Conservation (phyloP, 2,329 filamentous ascomycete species). For the Fusarium annulatum region DNA sequence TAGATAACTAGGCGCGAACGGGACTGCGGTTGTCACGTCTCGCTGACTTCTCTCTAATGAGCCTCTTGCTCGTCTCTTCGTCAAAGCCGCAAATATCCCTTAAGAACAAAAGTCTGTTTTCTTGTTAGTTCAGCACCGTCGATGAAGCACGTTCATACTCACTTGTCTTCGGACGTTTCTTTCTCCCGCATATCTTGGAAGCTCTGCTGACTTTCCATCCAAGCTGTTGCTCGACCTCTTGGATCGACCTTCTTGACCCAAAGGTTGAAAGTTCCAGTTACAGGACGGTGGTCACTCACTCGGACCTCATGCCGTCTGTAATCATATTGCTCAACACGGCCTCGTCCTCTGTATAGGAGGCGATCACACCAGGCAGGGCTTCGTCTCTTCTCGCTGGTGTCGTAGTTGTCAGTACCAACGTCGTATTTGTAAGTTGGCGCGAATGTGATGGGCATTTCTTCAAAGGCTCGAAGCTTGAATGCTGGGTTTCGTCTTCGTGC, state of each 20-base stretch:
- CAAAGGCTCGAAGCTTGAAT: constrained; percentile 88
- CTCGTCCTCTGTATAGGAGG: constrained; percentile 84
- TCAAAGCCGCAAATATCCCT: constrained; percentile 66
- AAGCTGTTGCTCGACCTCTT: constrained; percentile 71
- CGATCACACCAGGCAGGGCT: constrained; percentile 97
- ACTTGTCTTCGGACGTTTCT: constrained; percentile 82
- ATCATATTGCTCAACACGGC: constrained; percentile 86
- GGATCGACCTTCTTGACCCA: constrained; percentile 84
- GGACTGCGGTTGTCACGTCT: constrained; percentile 44
- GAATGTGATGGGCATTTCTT: constrained; percentile 91
- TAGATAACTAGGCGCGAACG: constrained; percentile 33
- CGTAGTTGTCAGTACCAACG: constrained; percentile 92
- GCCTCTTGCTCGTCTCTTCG: constrained; percentile 58
- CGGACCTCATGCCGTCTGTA: constrained; percentile 90
- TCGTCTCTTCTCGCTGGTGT: constrained; percentile 93
- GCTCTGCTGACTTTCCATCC: constrained; percentile 78
- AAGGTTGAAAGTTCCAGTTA: constrained; percentile 85
- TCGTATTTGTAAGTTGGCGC: constrained; percentile 99
- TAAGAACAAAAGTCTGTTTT: constrained; percentile 61
- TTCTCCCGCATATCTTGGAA: constrained; percentile 78
- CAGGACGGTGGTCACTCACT: constrained; percentile 92
- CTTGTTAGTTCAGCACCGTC: constrained; percentile 36
- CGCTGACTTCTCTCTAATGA: constrained; percentile 57
- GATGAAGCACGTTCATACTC: constrained; percentile 52
- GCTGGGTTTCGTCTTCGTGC: constrained; percentile 89